phyloP scores from a whole-genome alignment of 352 stramenopile genomes.

The Peronospora farinosa region DNA sequence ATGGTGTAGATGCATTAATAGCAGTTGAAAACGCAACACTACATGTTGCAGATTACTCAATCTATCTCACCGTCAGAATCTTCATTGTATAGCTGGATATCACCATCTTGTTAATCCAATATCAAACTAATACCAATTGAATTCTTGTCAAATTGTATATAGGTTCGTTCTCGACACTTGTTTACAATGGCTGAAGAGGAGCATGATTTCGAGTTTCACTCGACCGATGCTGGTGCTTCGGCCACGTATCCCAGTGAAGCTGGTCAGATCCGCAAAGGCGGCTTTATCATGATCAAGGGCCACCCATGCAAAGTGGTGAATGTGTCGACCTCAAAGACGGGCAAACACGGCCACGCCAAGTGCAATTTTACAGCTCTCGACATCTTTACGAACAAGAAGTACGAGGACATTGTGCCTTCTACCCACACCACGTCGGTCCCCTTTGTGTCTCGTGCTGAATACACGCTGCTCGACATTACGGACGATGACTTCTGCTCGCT shows the following conservation, averaged over 20 bases:
- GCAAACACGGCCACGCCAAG: slow-evolving; percentile 99
- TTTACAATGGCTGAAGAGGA: slow-evolving; percentile 51
- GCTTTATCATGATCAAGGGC: slow-evolving; percentile 99
- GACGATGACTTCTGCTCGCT: slow-evolving; percentile 97
- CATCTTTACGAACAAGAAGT: slow-evolving; percentile 99
- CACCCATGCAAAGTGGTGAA: slow-evolving; percentile 97
- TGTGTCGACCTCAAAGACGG: slow-evolving; percentile 99
- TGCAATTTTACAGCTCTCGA: slow-evolving; percentile 98
- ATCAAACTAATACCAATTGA: background rate
- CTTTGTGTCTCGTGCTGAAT: slow-evolving; percentile 95
- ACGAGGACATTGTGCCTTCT: slow-evolving; percentile 98
- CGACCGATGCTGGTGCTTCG: slow-evolving; percentile 94
- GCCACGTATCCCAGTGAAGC: slow-evolving; percentile 97
- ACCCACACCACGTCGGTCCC: slow-evolving; percentile 97
- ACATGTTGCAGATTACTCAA: too few species aligned
- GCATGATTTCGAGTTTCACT: slow-evolving; percentile 88
- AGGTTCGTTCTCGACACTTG: slow-evolving; percentile 15
- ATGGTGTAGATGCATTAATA: slow-evolving; percentile 12
- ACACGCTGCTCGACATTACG: slow-evolving; percentile 97
- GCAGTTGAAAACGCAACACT: background rate
- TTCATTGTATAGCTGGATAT: too few species aligned
- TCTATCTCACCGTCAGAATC: too few species aligned
- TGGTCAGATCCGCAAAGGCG: slow-evolving; percentile 98
- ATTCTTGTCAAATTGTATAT: background rate
- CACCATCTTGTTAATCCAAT: too few species aligned